Percentiles rank a stretch among this genome's conserved stretches.
Conservation (phyloP, 2,329 filamentous ascomycete species). For the Aspergillus texensis region DNA sequence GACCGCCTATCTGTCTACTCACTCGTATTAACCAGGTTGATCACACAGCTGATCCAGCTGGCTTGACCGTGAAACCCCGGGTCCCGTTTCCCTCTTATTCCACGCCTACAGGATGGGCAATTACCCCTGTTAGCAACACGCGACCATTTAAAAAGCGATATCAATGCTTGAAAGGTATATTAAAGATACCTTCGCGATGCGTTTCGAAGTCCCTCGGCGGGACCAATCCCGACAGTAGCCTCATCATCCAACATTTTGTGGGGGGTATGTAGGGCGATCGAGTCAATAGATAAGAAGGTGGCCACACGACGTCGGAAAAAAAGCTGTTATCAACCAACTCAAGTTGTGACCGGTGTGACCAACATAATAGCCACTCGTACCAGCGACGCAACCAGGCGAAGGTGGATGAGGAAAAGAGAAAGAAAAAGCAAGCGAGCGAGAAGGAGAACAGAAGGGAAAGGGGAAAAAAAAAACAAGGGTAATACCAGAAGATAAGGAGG, state of each 20-base stretch:
- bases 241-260: conserved; percentile 37
- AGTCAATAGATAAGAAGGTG: conserved; percentile 23
- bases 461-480: neutral
- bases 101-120: conserved; percentile 28
- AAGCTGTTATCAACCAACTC: conserved; percentile 16
- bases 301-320: conserved; percentile 15
- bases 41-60: conserved; percentile 84
- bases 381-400: conserved; percentile 22
- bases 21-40: conserved; percentile 98
- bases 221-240: conserved; percentile 29
- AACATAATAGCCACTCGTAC: conserved; percentile 32
- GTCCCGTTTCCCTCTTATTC: conserved; percentile 67
- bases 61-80: conserved; percentile 72
- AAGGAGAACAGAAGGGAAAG: conserved; percentile 11
- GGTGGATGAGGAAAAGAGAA: conserved; percentile 8
- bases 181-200: conserved; percentile 34
- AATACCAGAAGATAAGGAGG: neutral
- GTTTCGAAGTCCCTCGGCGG: conserved; percentile 26
- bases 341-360: conserved; percentile 16
- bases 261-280: conserved; percentile 12
- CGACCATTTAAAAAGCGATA: neutral
- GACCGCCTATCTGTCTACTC: conserved; percentile 23
- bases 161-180: neutral
- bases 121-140: conserved; percentile 11
- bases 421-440: conserved; percentile 9